These are phyloP conservation scores for Macaranga tanarius DNA, from an alignment of 441 rosid species.

Conservation along the genomic window DNA sequence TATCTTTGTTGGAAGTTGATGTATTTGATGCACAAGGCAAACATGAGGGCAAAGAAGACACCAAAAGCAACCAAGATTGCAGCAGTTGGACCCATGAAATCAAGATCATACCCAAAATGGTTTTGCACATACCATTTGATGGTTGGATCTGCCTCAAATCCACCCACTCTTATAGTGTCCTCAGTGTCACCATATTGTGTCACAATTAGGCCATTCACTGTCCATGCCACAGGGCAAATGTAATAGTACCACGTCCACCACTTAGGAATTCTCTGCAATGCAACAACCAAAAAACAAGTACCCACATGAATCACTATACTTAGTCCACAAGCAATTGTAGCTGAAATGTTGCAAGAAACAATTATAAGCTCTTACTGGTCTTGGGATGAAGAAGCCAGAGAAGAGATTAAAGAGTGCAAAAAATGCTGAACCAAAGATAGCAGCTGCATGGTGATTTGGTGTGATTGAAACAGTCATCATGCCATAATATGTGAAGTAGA, in stretches of 20 bases:
- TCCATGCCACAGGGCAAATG: slow-evolving; percentile 87
- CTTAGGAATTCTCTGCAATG: slow-evolving; percentile 69
- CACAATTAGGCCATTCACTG: slow-evolving; percentile 72
- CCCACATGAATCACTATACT: background rate
- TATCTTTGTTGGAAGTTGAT: slow-evolving; percentile 75
- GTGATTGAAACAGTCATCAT: slow-evolving; percentile 93
- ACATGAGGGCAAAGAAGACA: slow-evolving; percentile 61
- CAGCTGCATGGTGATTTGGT: slow-evolving; percentile 87
- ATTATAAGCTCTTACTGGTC: slow-evolving; percentile 59
- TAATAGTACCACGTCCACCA: slow-evolving; percentile 97
- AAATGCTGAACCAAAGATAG: slow-evolving; percentile 77
- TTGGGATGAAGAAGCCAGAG: slow-evolving; percentile 89
- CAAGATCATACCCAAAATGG: background rate
- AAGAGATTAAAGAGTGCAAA: slow-evolving; percentile 84
- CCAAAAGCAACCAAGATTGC: slow-evolving; percentile 66
- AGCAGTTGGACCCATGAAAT: slow-evolving; percentile 28
- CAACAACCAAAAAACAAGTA: background rate
- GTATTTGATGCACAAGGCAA: slow-evolving; percentile 58
- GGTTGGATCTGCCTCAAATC: slow-evolving; percentile 1
- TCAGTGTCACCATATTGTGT: slow-evolving; percentile 68
- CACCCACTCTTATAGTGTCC: slow-evolving; percentile 22
- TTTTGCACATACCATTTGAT: slow-evolving; percentile 16
- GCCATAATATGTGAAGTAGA: slow-evolving; percentile 95
- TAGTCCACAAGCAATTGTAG: too few species aligned
- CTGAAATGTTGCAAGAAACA: too few species aligned